Evolutionary conservation across 2,329 filamentous ascomycete species (phyloP).

Genomic region (Apiospora hydei): DNA sequence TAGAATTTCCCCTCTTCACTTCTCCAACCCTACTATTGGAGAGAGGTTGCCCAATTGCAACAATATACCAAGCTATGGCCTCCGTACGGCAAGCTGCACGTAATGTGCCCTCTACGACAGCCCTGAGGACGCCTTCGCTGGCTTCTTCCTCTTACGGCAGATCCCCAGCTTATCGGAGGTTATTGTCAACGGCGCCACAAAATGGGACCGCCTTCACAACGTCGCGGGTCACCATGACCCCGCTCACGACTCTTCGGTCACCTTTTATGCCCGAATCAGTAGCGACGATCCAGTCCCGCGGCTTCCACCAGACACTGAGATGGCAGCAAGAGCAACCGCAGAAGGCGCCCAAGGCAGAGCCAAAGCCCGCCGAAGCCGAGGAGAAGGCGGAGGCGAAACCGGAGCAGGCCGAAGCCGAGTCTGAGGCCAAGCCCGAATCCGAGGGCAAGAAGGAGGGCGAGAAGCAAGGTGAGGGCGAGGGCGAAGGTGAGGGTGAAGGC

Average conservation of each 20-base stretch:
- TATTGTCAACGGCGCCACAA: slow-evolving; percentile 42
- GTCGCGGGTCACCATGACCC: slow-evolving; percentile 38
- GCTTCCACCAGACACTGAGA: slow-evolving; percentile 48
- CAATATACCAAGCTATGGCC: slow-evolving; percentile 50
- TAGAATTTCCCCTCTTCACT: slow-evolving; percentile 25
- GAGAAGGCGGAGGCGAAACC: slow-evolving; percentile 49
- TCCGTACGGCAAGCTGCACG: slow-evolving; percentile 51
- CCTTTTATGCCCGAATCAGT: slow-evolving; percentile 52
- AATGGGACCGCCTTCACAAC: slow-evolving; percentile 31
- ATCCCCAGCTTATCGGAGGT: slow-evolving; percentile 57
- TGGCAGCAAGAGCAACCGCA: slow-evolving; percentile 45
- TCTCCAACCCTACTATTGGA: slow-evolving; percentile 29
- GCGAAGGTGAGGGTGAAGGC: slow-evolving; percentile 51
- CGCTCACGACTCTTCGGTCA: slow-evolving; percentile 52
- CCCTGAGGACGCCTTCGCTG: slow-evolving; percentile 51
- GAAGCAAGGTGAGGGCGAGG: slow-evolving; percentile 54
- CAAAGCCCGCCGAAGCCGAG: slow-evolving; percentile 38
- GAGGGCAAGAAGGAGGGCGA: slow-evolving; percentile 51
- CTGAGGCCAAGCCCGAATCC: slow-evolving; percentile 49
- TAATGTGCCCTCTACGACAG: slow-evolving; percentile 51
- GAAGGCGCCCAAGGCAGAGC: slow-evolving; percentile 45
- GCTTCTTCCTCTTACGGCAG: slow-evolving; percentile 48
- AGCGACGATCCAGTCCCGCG: slow-evolving; percentile 46
- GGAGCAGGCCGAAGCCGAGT: slow-evolving; percentile 41
- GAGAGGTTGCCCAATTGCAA: neutral